A percentile compares a stretch with the other conserved stretches of the same genome.
phyloP scores from a whole-genome alignment of 1,284 basidiomycete species.

The Tylopilus sp. region DNA sequence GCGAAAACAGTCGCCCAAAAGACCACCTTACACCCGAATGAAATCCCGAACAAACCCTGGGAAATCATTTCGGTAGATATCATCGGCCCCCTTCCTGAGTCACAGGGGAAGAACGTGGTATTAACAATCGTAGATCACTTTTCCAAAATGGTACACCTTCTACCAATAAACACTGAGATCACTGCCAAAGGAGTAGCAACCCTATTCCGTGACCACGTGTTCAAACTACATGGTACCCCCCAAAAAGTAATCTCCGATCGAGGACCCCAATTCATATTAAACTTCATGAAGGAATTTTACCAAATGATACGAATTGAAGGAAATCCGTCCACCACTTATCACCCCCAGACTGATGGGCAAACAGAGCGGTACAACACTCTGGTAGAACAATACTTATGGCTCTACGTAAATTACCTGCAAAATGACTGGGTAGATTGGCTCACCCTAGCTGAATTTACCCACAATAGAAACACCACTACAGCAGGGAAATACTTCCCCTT shows the following conservation, averaged over 20 bases:
- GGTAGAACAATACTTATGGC: neutral
- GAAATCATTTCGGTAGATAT: slow-evolving; percentile 1
- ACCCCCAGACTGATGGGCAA: too few relatives aligned
- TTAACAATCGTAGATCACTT: slow-evolving; percentile 49
- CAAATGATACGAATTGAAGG: too few relatives aligned
- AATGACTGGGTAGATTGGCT: neutral
- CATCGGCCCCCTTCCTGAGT: neutral
- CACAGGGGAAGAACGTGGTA: slow-evolving; percentile 46
- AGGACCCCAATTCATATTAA: slow-evolving; percentile 29
- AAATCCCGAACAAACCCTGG: neutral
- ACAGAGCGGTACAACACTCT: too few relatives aligned
- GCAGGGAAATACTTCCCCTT: too few relatives aligned
- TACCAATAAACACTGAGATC: too few relatives aligned
- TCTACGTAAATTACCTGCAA: neutral
- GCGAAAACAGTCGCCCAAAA: neutral
- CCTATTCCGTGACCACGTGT: too few relatives aligned
- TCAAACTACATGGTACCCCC: too few relatives aligned
- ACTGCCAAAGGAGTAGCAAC: too few relatives aligned
- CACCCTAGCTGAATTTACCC: neutral
- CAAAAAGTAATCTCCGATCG: too few relatives aligned
- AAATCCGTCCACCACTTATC: too few relatives aligned
- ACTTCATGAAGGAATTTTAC: too few relatives aligned
- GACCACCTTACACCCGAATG: neutral
- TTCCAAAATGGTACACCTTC: too few relatives aligned
- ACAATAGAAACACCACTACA: neutral